Evolutionary conservation across 495 filamentous ascomycete species (phyloP).

Genomic region (Podospora didyma): DNA sequence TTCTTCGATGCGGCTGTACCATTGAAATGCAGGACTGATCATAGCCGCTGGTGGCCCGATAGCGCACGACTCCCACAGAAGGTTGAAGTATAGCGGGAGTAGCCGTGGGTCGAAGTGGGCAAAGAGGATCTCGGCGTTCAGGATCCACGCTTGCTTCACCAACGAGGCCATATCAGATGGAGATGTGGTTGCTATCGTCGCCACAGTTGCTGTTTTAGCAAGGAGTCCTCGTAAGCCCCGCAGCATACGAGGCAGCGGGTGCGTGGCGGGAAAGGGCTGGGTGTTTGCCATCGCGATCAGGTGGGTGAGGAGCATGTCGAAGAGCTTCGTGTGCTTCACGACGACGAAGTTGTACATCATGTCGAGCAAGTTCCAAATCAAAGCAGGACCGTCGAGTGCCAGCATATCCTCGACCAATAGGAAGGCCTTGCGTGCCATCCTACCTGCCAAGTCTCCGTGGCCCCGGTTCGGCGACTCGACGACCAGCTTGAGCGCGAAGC

Average conservation of each 20-base stretch:
- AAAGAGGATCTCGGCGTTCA: not conserved
- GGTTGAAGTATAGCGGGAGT: not conserved
- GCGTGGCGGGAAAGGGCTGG: not conserved
- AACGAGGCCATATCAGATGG: not conserved
- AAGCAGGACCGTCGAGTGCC: not conserved
- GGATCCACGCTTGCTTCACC: not conserved
- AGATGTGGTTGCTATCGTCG: not conserved
- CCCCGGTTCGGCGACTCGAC: slow-evolving; percentile 1
- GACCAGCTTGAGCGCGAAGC: slow-evolving; percentile 1
- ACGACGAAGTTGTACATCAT: not conserved
- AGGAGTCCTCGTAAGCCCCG: not conserved
- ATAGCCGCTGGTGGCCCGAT: not conserved
- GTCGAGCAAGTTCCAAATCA: slow-evolving; percentile 2
- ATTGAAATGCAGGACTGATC: not conserved
- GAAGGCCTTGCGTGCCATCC: not conserved
- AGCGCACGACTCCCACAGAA: not conserved
- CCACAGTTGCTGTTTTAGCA: too few relatives aligned
- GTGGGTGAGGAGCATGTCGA: not conserved
- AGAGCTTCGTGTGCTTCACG: not conserved
- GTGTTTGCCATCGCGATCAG: not conserved
- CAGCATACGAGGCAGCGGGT: too few relatives aligned
- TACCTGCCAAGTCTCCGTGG: not conserved
- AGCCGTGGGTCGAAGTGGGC: not conserved
- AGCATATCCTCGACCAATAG: not conserved
- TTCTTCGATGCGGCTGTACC: not conserved